Base-by-base conservation (phyloP, 768 basidiomycete genomes). In the Tylopilus vinaceipallidus region DNA sequence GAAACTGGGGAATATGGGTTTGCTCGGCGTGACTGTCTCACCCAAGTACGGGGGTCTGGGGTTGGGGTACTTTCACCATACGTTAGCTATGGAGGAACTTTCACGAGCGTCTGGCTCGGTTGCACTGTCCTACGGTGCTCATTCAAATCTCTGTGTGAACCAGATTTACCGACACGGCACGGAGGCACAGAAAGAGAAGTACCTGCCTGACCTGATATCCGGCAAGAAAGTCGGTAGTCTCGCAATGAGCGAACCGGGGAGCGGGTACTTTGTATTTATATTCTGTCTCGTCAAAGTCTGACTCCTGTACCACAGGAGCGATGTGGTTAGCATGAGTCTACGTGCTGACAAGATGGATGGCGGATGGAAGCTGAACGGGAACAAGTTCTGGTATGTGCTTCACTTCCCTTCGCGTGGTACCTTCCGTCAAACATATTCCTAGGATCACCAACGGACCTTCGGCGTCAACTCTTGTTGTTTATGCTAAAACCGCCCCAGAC, bases 401-500 rank as follows among this genome's bases (percentile, higher is more conserved):
- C 33, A 8, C 23, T 35, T 26, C 4, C 16, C 24, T 29, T 41
- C 51, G 6, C 12, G 12, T 35, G 22, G 41, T 29, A 16, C 3
- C 6, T 12, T 13, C 26, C 10, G 6, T 22, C 26, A 54, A 8
- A 52, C 23, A 22, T 35, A n/a, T 19, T 36, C 41, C 0, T 53
- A 94, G 92, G 92, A 95, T 95, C 64, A 95, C 93, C 13, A 97
- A 98, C 66, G 94, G 95, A 3, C 93, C 94, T 2, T 75, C 83
- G 27, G 94, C 94, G 5, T 92, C 91, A 16, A 95, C 92, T 0
- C 75, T 95, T 13, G 85, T 98, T 6, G 89, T 97, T 5, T 98
- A 98, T 67, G 94, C 94, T 14, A 94, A 93, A 71, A 91, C 91
- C 4, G 76, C 79, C 13, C 89, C 88, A 0, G 73, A 83, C 35